Percentiles rank a stretch among this genome's conserved stretches.
phyloP scores from a whole-genome alignment of 768 basidiomycete species.

The Suillus lakei region DNA sequence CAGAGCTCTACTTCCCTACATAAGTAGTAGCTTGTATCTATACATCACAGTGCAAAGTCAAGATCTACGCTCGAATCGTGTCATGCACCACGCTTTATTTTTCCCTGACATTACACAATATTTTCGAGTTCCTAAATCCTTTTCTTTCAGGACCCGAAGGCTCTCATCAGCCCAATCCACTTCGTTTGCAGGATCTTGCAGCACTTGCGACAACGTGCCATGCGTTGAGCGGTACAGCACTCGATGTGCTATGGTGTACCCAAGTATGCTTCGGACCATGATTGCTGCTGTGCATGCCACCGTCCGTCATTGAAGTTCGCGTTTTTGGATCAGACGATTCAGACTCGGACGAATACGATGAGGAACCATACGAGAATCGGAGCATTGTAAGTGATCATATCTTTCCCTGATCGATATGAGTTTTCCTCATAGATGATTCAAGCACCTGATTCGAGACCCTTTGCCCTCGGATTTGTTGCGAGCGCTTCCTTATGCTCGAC shows the following conservation, averaged over 20 bases:
- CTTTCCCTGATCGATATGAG: background rate
- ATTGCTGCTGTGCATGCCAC: conserved; percentile 8
- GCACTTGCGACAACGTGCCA: conserved; percentile 12
- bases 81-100: conserved; percentile 5
- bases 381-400: background rate
- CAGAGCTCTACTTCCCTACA: no score
- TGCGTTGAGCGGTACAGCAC: conserved; percentile 11
- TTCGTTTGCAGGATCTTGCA: conserved; percentile 8
- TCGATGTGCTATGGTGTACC: conserved; percentile 12
- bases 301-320: background rate
- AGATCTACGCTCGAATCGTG: background rate
- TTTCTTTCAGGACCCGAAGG: background rate
- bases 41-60: background rate
- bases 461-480: background rate
- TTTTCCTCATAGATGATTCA: background rate
- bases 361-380: background rate
- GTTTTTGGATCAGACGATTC: background rate
- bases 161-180: background rate
- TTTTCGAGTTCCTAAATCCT: background rate
- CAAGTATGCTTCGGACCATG: conserved; percentile 6
- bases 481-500: background rate
- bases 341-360: background rate
- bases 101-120: conserved; percentile 1
- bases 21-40: no score
- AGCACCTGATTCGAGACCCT: background rate